Conservation (phyloP, 768 basidiomycete genomes). For the Boletus edulis region DNA sequence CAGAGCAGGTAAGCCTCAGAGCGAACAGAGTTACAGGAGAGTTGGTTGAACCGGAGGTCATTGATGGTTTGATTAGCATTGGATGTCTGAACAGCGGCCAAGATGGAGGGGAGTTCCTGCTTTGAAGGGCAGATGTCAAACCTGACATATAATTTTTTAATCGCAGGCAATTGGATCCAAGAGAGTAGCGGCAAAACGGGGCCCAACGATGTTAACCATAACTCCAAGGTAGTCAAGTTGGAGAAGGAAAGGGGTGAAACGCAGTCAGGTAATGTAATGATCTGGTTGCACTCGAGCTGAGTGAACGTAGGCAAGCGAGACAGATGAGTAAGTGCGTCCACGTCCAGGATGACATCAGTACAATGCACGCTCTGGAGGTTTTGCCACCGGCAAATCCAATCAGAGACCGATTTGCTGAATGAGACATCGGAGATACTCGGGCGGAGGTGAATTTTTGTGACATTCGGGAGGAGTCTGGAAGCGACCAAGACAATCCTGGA, state of each 20-base stretch:
- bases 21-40: no score
- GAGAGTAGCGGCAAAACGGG: background rate
- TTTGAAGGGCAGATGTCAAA: background rate
- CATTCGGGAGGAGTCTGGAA: no score
- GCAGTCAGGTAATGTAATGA: background rate
- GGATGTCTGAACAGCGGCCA: background rate
- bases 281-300: background rate
- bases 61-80: background rate
- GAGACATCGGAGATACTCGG: no score
- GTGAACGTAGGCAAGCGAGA: background rate
- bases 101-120: background rate
- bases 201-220: background rate
- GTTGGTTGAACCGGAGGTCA: no score
- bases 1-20: background rate
- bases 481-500: no score
- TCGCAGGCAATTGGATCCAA: background rate
- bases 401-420: background rate
- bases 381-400: background rate
- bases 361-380: background rate
- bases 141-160: background rate
- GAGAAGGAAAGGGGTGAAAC: background rate
- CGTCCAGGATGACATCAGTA: background rate
- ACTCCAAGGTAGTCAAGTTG: background rate
- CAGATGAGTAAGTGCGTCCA: background rate
- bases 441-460: no score